Base-by-base conservation (phyloP, 2,329 filamentous ascomycete species). In the Lasiodiplodia gonubiensis region DNA sequence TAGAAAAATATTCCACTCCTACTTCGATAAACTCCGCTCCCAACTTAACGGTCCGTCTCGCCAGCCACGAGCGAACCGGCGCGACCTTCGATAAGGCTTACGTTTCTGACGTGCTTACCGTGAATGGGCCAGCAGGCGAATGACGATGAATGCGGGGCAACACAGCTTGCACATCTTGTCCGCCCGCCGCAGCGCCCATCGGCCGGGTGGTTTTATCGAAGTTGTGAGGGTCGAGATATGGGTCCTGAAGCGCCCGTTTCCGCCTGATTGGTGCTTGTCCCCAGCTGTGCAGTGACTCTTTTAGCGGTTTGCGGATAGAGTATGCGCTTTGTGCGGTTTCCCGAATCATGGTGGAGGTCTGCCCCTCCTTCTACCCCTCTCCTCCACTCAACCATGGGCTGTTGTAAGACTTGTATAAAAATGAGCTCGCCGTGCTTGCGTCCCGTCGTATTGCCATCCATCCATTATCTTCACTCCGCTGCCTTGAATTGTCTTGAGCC, bases 231-330 rank as follows among this genome's bases (percentile, higher is more conserved):
- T 33, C 30, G 30, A 33, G 30, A 33, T 33, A 33, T 49, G 46
- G 46, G 46, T 27, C 48, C 30, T 25, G n/a, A 3, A 51, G 21
- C 48, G 11, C 48, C 48, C 18, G 14, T n/a, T 33, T 10, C 8
- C 7, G 30, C 30, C 30, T 33, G 30, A 23, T 21, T 52, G 25
- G 21, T 27, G 49, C 18, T 21, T 27, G 49, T 5, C 23, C 11
- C 49, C 30, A 33, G 30, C 8, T 33, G 5, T n/a, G 12, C 27
- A 14, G 39, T 37, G 59, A 51, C 27, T 63, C 37, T 63, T 46
- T 63, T 63, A 51, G 59, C 59, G 46, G 25, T 63, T 63, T 63
- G 59, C 42, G 59, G 59, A 51, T 63, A 63, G 42, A 51, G 16
- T 51, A 63, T 27, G 59, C 59, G n/a, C 18, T n/a, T 42, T 46